Evolutionary conservation across 371 early-diverging fungal genomes (phyloP).

Genomic region (Basidiobolus meristosporus): DNA sequence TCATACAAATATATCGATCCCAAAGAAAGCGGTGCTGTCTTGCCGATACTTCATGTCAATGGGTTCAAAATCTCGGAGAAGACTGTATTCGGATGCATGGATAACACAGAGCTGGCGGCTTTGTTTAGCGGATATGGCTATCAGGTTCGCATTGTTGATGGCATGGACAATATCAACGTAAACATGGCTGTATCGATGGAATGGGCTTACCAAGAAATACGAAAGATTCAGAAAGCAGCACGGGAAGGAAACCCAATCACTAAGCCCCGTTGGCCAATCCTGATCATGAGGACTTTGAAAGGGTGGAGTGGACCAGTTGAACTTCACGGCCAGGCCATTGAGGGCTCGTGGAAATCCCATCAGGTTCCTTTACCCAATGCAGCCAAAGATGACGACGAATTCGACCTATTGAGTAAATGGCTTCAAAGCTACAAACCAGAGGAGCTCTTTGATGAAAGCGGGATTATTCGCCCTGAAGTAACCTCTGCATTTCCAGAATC

Average conservation of each 20-base stretch:
- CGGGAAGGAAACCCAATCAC: slow-evolving; percentile 10
- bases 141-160: slow-evolving; percentile 12
- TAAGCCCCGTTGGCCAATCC: slow-evolving; percentile 19
- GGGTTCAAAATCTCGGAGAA: slow-evolving; percentile 17
- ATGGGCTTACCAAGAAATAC: slow-evolving; percentile 14
- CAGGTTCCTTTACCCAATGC: slow-evolving; percentile 17
- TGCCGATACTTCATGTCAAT: slow-evolving; percentile 17
- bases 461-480: slow-evolving; percentile 5
- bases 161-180: slow-evolving; percentile 10
- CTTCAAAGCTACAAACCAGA: slow-evolving; percentile 11
- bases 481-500: slow-evolving; percentile 9
- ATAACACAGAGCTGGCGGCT: slow-evolving; percentile 11
- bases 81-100: slow-evolving; percentile 11
- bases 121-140: slow-evolving; percentile 20
- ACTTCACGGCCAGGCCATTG: slow-evolving; percentile 11
- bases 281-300: slow-evolving; percentile 16
- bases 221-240: slow-evolving; percentile 14
- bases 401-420: slow-evolving; percentile 10
- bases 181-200: slow-evolving; percentile 17
- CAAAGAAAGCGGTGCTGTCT: slow-evolving; percentile 13
- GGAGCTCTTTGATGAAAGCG: slow-evolving; percentile 9
- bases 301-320: slow-evolving; percentile 18
- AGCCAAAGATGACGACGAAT: slow-evolving; percentile 12
- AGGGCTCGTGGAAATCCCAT: slow-evolving; percentile 16
- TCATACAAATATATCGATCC: slow-evolving; percentile 18